These are phyloP conservation scores for Phytophthora tentaculata DNA, from an alignment of 352 stramenopile genomes.

Conservation along the genomic window DNA sequence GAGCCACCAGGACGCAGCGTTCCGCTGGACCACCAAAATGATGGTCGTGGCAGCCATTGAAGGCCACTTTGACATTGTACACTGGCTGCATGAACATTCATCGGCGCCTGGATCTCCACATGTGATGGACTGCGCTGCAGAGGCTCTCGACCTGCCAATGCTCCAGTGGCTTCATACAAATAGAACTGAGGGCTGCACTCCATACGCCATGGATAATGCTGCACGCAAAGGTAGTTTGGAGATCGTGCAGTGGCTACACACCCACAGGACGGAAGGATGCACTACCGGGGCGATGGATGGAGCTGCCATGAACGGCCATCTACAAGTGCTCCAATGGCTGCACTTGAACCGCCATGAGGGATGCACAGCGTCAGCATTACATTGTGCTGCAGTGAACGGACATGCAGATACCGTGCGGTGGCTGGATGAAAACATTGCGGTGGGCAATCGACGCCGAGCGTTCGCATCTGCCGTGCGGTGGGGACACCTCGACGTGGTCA, in stretches of 20 bases:
- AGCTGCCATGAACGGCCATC: conserved; percentile 40
- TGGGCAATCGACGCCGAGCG: conserved; percentile 30
- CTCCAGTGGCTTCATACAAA: conserved; percentile 47
- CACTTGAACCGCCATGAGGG: conserved; percentile 37
- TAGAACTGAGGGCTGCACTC: conserved; percentile 42
- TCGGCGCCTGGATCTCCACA: conserved; percentile 35
- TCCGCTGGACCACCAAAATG: conserved; percentile 46
- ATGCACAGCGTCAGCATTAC: conserved; percentile 36
- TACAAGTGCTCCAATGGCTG: conserved; percentile 42
- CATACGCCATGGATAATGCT: conserved; percentile 44
- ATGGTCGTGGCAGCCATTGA: conserved; percentile 48
- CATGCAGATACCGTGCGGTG: conserved; percentile 31
- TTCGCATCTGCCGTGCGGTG: conserved; percentile 41
- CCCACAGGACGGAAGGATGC: conserved; percentile 34
- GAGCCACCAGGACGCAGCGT: conserved; percentile 10
- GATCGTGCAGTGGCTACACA: conserved; percentile 43
- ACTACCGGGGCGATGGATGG: conserved; percentile 39
- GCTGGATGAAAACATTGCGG: conserved; percentile 25
- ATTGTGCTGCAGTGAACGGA: conserved; percentile 38
- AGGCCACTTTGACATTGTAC: conserved; percentile 48
- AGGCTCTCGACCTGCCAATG: conserved; percentile 39
- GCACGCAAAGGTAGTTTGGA: conserved; percentile 38
- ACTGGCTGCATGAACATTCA: conserved; percentile 40
- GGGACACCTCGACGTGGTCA: conserved; percentile 37
- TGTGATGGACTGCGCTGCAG: conserved; percentile 47